Conservation (phyloP, 2,329 filamentous ascomycete genomes). For the Colletotrichum euphorbiae region DNA sequence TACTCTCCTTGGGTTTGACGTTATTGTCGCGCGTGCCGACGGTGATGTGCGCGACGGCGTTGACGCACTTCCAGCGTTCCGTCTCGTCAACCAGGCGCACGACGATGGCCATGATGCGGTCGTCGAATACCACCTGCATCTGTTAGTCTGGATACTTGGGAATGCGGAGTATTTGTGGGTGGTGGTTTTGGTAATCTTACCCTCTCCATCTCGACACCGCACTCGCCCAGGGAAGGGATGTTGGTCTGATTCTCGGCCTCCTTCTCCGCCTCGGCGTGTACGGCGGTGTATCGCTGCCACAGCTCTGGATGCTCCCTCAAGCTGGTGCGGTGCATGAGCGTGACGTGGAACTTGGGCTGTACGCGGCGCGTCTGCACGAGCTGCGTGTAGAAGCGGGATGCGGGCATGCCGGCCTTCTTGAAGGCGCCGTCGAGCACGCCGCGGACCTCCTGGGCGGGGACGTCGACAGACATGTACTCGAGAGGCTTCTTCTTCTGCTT, state of each 20-base stretch:
- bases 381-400: slow-evolving; percentile 77
- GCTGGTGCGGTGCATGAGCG: slow-evolving; percentile 84
- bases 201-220: slow-evolving; percentile 72
- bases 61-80: slow-evolving; percentile 75
- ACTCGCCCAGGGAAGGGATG: slow-evolving; percentile 66
- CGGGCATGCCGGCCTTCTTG: slow-evolving; percentile 53
- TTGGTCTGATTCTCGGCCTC: slow-evolving; percentile 48
- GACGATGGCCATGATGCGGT: slow-evolving; percentile 90
- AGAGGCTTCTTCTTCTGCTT: slow-evolving; percentile 60
- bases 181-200: slow-evolving; percentile 49
- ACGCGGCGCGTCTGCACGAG: slow-evolving; percentile 80
- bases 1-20: slow-evolving; percentile 95
- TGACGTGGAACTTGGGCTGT: slow-evolving; percentile 92
- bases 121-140: slow-evolving; percentile 80
- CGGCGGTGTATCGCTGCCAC: slow-evolving; percentile 79
- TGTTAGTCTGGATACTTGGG: neutral
- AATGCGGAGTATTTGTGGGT: neutral
- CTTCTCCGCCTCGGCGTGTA: slow-evolving; percentile 60
- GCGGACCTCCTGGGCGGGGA: slow-evolving; percentile 57
- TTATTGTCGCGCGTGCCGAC: slow-evolving; percentile 80
- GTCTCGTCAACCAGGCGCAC: slow-evolving; percentile 74
- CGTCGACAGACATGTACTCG: slow-evolving; percentile 68
- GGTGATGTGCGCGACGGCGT: slow-evolving; percentile 87
- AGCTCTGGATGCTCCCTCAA: slow-evolving; percentile 71
- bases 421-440: slow-evolving; percentile 78